Conservation (phyloP, 2,329 filamentous ascomycete species). For the Hymenoscyphus occultus region DNA sequence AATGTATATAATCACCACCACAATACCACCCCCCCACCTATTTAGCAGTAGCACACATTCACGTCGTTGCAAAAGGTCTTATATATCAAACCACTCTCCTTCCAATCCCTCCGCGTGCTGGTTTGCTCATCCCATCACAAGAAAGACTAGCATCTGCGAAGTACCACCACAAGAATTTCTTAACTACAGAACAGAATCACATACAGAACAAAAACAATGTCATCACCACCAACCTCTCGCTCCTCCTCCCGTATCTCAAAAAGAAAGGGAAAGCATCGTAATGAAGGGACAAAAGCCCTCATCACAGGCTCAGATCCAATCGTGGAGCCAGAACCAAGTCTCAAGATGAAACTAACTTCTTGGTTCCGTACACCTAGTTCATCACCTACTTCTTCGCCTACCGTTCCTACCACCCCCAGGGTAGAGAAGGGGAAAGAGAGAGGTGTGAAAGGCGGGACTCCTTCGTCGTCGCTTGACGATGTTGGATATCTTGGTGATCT, state of each 20-base stretch:
- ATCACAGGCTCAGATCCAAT: background rate
- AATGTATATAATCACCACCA: background rate
- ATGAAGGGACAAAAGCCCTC: background rate
- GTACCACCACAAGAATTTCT: background rate
- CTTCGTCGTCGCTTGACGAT: background rate
- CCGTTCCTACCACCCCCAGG: background rate
- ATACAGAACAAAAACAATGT: background rate
- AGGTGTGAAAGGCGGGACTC: background rate
- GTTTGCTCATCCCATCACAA: background rate
- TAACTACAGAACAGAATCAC: background rate
- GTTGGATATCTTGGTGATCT: background rate
- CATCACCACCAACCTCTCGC: background rate
- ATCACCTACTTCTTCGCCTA: background rate
- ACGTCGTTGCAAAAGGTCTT: background rate
- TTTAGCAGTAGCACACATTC: background rate
- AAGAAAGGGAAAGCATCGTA: background rate
- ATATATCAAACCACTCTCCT: background rate
- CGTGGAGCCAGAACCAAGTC: background rate
- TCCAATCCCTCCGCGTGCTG: background rate
- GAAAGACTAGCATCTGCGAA: background rate
- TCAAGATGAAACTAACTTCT: background rate
- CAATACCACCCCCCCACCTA: background rate
- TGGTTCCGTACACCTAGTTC: background rate
- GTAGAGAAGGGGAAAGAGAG: background rate
- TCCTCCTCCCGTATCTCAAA: background rate